Conservation (phyloP, 2,329 filamentous ascomycete genomes). For the Fusarium sp. region DNA sequence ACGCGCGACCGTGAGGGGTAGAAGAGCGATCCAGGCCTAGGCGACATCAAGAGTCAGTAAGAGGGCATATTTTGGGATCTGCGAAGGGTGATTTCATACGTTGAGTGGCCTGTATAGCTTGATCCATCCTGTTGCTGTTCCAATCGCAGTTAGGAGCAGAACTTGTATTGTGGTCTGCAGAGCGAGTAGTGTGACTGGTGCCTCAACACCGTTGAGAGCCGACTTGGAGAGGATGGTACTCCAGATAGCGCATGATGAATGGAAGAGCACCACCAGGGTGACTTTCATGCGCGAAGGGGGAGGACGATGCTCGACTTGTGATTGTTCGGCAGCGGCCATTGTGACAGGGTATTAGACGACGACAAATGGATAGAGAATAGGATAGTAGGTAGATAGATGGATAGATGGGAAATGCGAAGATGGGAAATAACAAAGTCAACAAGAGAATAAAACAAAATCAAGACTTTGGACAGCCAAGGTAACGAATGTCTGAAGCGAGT, state of each 20-base stretch:
- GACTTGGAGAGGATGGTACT: constrained; percentile 45
- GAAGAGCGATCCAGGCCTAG: constrained; percentile 41
- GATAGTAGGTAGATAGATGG: constrained; percentile 6
- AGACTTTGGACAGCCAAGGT: constrained; percentile 9
- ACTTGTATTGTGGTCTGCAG: constrained; percentile 44
- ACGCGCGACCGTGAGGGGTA: constrained; percentile 43
- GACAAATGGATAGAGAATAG: not conserved
- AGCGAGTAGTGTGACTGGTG: constrained; percentile 42
- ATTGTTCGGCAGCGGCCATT: constrained; percentile 37
- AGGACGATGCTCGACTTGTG: constrained; percentile 28
- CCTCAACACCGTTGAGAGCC: constrained; percentile 44
- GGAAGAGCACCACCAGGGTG: constrained; percentile 43
- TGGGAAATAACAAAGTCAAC: not conserved
- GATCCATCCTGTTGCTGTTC: constrained; percentile 42
- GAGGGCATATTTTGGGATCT: not conserved
- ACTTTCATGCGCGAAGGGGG: constrained; percentile 37
- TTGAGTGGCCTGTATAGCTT: constrained; percentile 38
- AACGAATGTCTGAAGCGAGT: constrained; percentile 34
- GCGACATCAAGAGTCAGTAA: not conserved
- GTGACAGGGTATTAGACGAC: constrained; percentile 22
- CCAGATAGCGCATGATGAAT: constrained; percentile 45
- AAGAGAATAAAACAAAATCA: constrained; percentile 12
- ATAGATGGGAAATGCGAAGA: not conserved
- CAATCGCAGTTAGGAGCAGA: constrained; percentile 39
- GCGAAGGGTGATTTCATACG: constrained; percentile 23